A percentile compares a stretch with the other conserved stretches of the same genome.
Evolutionary conservation across 1,284 basidiomycete species (phyloP).

Genomic region (Microstroma glucosiphilum): DNA sequence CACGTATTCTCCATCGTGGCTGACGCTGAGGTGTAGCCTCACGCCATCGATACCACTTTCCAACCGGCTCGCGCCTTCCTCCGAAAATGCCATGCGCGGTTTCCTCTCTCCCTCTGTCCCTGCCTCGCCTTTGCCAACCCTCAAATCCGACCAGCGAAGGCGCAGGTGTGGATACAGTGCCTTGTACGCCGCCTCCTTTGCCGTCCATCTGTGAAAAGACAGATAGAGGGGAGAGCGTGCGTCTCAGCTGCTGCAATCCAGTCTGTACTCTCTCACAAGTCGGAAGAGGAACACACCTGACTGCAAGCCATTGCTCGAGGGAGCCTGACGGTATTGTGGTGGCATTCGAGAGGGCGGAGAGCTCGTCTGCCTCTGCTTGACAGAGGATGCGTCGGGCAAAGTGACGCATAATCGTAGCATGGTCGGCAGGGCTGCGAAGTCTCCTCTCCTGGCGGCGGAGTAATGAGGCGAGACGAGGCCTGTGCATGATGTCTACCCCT

Average conservation of each 20-base stretch:
- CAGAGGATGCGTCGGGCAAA: constrained; percentile 18
- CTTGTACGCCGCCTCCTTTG: constrained; percentile 87
- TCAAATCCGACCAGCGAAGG: constrained; percentile 72
- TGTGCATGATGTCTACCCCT: constrained; percentile 38
- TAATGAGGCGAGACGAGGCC: constrained; percentile 14
- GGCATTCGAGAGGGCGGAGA: too few relatives aligned
- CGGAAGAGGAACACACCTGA: too few relatives aligned
- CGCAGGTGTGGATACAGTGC: constrained; percentile 63
- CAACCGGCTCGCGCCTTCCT: constrained; percentile 15
- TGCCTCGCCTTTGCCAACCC: constrained; percentile 29
- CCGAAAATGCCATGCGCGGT: constrained; percentile 20
- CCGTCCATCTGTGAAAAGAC: constrained; percentile 44
- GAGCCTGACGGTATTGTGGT: too few relatives aligned
- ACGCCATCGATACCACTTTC: constrained; percentile 8
- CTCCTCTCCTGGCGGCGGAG: too few relatives aligned
- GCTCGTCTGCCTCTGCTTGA: background rate
- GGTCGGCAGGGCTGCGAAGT: too few relatives aligned
- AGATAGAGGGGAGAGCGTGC: background rate
- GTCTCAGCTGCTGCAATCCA: background rate
- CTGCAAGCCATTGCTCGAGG: too few relatives aligned
- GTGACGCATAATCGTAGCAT: constrained; percentile 18
- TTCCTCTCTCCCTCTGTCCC: constrained; percentile 16
- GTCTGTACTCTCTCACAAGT: background rate
- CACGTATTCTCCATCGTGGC: constrained; percentile 78
- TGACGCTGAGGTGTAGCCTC: constrained; percentile 63